Evolutionary conservation across 768 basidiomycete genomes (phyloP).

Genomic region (Collybia sordida): DNA sequence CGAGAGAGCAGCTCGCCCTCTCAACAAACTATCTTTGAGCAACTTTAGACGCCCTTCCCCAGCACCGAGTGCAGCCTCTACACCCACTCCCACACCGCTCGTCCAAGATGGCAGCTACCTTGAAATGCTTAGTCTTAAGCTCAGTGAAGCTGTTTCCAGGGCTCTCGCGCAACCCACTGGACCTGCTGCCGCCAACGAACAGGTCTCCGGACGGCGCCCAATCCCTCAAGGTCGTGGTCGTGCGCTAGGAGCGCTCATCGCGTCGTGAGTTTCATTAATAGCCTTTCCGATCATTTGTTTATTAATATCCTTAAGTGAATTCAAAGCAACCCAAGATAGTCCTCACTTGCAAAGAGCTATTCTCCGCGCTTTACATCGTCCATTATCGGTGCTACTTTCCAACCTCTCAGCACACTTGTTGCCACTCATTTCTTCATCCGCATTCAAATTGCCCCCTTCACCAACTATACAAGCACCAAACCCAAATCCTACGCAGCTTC

Average conservation of each 20-base stretch:
- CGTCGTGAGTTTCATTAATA: slow-evolving; percentile 51
- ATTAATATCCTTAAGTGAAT: slow-evolving; percentile 48
- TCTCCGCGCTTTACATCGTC: slow-evolving; percentile 71
- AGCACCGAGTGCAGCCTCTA: slow-evolving; percentile 33
- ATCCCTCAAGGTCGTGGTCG: slow-evolving; percentile 75
- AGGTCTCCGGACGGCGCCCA: slow-evolving; percentile 64
- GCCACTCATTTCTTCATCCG: slow-evolving; percentile 63
- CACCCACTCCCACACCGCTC: slow-evolving; percentile 41
- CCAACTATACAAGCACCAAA: slow-evolving; percentile 50
- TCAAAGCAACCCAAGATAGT: slow-evolving; percentile 63
- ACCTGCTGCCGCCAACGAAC: slow-evolving; percentile 48
- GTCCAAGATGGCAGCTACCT: slow-evolving; percentile 81
- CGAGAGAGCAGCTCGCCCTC: slow-evolving; percentile 51
- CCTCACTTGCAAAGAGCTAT: slow-evolving; percentile 67
- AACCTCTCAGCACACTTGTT: slow-evolving; percentile 69
- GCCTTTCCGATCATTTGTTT: slow-evolving; percentile 10
- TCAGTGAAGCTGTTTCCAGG: slow-evolving; percentile 81
- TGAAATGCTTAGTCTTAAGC: slow-evolving; percentile 70
- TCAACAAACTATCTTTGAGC: slow-evolving; percentile 58
- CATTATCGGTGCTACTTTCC: slow-evolving; percentile 70
- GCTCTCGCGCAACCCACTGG: slow-evolving; percentile 67
- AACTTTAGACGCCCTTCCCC: slow-evolving; percentile 59
- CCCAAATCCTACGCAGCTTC: slow-evolving; percentile 66
- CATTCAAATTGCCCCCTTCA: slow-evolving; percentile 53
- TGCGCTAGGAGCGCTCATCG: slow-evolving; percentile 65